Percentiles rank a stretch among this genome's conserved stretches.
phyloP scores from a whole-genome alignment of 2,329 filamentous ascomycete species.

The Phyllachora maydis region DNA sequence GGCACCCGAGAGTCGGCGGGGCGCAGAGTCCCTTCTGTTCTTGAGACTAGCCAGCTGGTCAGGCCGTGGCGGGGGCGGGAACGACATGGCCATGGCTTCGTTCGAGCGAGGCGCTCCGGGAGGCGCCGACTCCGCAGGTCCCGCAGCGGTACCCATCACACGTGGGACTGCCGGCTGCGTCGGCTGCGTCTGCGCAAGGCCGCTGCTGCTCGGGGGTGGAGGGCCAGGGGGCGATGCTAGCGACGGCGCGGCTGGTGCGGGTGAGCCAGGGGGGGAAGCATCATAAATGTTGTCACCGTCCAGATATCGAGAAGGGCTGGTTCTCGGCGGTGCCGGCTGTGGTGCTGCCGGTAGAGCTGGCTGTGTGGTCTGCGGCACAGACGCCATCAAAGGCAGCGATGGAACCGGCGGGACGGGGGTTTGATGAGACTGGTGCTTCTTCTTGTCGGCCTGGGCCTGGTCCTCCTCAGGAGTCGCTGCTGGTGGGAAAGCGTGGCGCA shows the following conservation, averaged over 20 bases:
- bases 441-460: conserved; percentile 1
- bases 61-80: conserved; percentile 16
- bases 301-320: conserved; percentile 5
- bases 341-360: background rate
- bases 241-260: no score
- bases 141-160: background rate
- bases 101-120: conserved; percentile 10
- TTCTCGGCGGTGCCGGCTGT: conserved; percentile 2
- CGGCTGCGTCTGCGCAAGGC: conserved; percentile 1
- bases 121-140: conserved; percentile 14
- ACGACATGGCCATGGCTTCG: conserved; percentile 12
- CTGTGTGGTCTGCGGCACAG: no score
- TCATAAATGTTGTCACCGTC: conserved; percentile 22
- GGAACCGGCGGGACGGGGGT: conserved; percentile 1
- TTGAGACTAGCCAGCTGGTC: conserved; percentile 18
- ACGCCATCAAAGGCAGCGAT: background rate
- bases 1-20: conserved; percentile 20
- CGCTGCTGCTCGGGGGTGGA: background rate
- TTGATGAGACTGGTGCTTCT: conserved; percentile 1
- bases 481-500: conserved; percentile 19
- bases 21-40: conserved; percentile 15
- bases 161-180: conserved; percentile 2
- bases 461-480: conserved; percentile 1
- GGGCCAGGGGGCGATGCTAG: no score
- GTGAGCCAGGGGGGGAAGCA: conserved; percentile 23